Percentiles rank a stretch among this genome's conserved stretches.
phyloP scores from a whole-genome alignment of 495 filamentous ascomycete genomes.

The Filosporella fistucella region DNA sequence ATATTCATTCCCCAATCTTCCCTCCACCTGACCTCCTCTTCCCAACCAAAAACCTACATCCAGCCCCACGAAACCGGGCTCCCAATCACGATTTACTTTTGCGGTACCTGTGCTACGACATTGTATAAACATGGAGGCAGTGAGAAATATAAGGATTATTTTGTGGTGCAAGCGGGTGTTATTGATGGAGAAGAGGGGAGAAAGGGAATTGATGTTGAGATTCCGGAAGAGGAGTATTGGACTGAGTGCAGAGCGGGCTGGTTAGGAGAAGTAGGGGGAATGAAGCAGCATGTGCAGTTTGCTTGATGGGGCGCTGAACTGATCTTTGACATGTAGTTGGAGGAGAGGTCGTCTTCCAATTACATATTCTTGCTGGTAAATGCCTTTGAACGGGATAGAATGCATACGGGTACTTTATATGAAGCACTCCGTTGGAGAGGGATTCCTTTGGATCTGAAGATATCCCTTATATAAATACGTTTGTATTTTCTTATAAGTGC shows the following conservation, averaged over 20 bases:
- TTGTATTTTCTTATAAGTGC: too few relatives aligned
- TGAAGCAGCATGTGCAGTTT: background rate
- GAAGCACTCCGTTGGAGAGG: too few relatives aligned
- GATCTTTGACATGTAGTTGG: too few relatives aligned
- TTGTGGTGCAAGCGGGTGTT: background rate
- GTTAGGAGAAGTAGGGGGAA: background rate
- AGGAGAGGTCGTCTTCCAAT: too few relatives aligned
- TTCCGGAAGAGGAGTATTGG: conserved; percentile 1
- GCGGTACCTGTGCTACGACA: background rate
- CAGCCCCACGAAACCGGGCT: background rate
- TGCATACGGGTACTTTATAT: too few relatives aligned
- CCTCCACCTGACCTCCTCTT: background rate
- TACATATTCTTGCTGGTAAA: too few relatives aligned
- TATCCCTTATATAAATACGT: too few relatives aligned
- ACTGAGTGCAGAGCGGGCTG: background rate
- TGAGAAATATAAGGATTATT: background rate
- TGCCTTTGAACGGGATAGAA: too few relatives aligned
- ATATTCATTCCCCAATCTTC: background rate
- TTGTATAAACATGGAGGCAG: background rate
- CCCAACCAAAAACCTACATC: background rate
- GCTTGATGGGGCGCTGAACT: background rate
- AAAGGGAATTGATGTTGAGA: background rate
- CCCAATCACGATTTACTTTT: background rate
- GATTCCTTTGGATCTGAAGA: too few relatives aligned
- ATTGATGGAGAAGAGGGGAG: background rate